Evolutionary conservation across 2,329 filamentous ascomycete genomes (phyloP), one percentile per base, ranked within the genome.

Genomic region (Alternaria arborescens): DNA sequence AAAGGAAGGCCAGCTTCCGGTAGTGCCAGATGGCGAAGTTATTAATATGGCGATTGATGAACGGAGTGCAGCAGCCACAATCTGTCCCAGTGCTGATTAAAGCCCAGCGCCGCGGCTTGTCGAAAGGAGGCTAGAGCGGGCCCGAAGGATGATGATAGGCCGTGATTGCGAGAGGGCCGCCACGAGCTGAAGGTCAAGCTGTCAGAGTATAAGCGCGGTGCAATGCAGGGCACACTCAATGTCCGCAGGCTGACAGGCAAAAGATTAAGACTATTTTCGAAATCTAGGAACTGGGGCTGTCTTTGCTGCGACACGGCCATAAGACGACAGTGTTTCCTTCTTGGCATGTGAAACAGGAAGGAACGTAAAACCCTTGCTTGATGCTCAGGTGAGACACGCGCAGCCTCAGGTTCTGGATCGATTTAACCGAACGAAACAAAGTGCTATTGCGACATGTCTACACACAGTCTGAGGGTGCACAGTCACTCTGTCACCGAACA

Each of bases 1-100:
- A 63, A 58, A 59, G 61, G 71, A 76, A 73, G 73, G 51, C 71
- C 73, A 72, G 73, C 72, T 73, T 70, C 67, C 64, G 63, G 55
- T 64, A 64, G 66, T 67, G 68, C 61, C 65, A 69, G 69, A 71
- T 68, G 66, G 68, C 59, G 61, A 64, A 61, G 60, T 64, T 40
- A 64, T 67, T 67, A 67, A 69, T 64, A 68, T 62, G 55, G 54
- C 34, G 55, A 50, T 60, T 54, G 32, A 60, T 55, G 55, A 47
- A 55, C 60, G 63, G 56, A 51, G 54, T 52, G 61, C 48, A 52
- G 64, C 58, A 66, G 62, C 58, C 64, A 63, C 64, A 62, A 18
- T 52, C 50, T 57, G 46, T 58, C 43, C 58, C 55, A 61, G 57
- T 60, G 53, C 62, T 64, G 63, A 66, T 57, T 60, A 62, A 60